These are phyloP conservation scores for Alternaria rosae DNA, from an alignment of 2,329 filamentous ascomycete species.

Conservation along the genomic window DNA sequence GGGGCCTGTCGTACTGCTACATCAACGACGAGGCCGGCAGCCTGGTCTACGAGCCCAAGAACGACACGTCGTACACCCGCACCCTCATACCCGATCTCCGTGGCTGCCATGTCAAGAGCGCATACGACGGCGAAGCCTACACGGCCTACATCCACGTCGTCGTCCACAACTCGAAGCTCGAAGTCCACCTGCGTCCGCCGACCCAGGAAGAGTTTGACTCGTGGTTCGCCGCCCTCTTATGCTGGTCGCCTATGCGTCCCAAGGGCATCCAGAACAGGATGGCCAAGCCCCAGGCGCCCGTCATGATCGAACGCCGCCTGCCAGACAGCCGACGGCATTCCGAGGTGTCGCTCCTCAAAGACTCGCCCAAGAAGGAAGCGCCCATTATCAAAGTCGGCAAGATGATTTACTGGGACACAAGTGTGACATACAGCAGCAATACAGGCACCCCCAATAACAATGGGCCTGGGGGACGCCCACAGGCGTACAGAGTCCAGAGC, in stretches of 20 bases:
- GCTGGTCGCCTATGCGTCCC: constrained; percentile 79
- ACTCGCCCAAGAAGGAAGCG: constrained; percentile 71
- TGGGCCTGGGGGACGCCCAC: constrained; percentile 52
- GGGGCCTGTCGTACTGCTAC: constrained; percentile 76
- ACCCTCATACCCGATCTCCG: constrained; percentile 76
- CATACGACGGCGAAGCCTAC: constrained; percentile 56
- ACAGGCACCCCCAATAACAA: constrained; percentile 46
- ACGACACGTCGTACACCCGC: constrained; percentile 67
- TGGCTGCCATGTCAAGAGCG: constrained; percentile 71
- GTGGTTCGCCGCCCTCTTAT: constrained; percentile 81
- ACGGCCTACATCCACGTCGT: constrained; percentile 61
- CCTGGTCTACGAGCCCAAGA: constrained; percentile 76
- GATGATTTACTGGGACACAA: constrained; percentile 74
- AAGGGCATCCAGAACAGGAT: constrained; percentile 63
- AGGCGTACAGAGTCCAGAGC: constrained; percentile 64
- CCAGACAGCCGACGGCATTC: constrained; percentile 57
- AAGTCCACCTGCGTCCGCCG: constrained; percentile 71
- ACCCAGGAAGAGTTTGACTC: constrained; percentile 73
- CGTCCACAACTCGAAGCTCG: constrained; percentile 62
- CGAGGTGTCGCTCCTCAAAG: constrained; percentile 65
- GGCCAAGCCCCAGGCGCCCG: constrained; percentile 57
- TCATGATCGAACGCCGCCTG: constrained; percentile 45
- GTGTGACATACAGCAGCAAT: constrained; percentile 60
- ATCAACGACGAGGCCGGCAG: constrained; percentile 79
- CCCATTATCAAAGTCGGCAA: constrained; percentile 88